Evolutionary conservation across 192 early-diverging fungal genomes (phyloP).

Genomic region (Paraglomus brasilianum): DNA sequence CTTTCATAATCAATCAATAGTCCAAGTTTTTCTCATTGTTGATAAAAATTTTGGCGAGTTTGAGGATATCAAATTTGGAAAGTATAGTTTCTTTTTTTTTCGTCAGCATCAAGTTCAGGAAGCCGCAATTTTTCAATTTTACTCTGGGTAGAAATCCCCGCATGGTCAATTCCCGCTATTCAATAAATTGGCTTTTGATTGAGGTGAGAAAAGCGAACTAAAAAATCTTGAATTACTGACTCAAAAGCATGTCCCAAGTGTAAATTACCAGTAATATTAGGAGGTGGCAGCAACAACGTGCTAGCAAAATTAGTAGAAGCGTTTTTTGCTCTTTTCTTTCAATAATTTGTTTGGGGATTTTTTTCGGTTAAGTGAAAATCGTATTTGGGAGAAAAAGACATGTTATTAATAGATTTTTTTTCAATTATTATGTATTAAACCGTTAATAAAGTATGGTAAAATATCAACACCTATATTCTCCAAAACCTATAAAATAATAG

Average conservation of each 20-base stretch:
- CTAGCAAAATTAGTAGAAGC: not conserved
- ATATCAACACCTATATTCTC: constrained; percentile 5
- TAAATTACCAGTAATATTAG: constrained; percentile 23
- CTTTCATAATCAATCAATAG: constrained; percentile 12
- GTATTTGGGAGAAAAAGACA: not conserved
- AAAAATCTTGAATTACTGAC: constrained; percentile 9
- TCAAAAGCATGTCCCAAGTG: constrained; percentile 17
- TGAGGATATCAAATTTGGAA: constrained; percentile 13
- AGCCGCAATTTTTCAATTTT: constrained; percentile 10
- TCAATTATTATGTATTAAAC: no score
- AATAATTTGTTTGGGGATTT: constrained; percentile 3
- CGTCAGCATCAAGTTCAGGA: not conserved
- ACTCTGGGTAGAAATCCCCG: constrained; percentile 7
- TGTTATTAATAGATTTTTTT: no score
- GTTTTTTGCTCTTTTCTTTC: not conserved
- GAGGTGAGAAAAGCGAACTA: constrained; percentile 11
- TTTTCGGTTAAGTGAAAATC: constrained; percentile 25
- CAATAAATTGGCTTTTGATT: constrained; percentile 15
- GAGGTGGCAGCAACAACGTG: constrained; percentile 1
- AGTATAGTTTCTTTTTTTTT: constrained; percentile 14
- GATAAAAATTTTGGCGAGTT: not conserved
- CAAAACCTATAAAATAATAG: constrained; percentile 12
- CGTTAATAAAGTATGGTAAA: no score
- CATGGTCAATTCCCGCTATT: constrained; percentile 12
- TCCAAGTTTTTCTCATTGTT: constrained; percentile 9